Base-by-base conservation (phyloP, 2,329 filamentous ascomycete species). In the Colletotrichum sansevieriae region DNA sequence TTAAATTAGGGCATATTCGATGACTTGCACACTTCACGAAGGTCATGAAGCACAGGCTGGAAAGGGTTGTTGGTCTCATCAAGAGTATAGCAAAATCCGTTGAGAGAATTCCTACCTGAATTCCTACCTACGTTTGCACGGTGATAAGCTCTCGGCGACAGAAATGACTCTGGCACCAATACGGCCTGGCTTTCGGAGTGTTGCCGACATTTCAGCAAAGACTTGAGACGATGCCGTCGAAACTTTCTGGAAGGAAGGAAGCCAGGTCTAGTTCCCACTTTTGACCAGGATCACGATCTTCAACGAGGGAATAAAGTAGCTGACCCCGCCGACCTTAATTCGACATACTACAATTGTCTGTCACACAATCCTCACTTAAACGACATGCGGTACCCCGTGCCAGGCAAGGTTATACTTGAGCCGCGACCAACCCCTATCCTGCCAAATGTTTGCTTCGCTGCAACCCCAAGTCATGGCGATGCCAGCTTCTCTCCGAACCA, bases 261-360 rank as follows among this genome's bases (percentile, higher is more conserved):
- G 9, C 59, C 11, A 22, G 57, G 41, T 51, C 18, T 51, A 29
- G 59, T 33, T 51, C 29, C 59, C 59, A 62, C 59, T 62, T 54
- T 62, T 54, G 39, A 54, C 59, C 59, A 44, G 59, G 59, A n/a
- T 57, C 54, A 57, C 25, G 59, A 18, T 54, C 59, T 33, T 43
- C 8, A 43, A 44, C 47, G 15, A 41, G 22, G 15, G 29, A 20
- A 35, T 54, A 54, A 62, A 62, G 47, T 44, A 47, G 37, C 47
- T 37, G 47, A 62, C 47, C 59, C 47, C 59, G 37, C 59, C 15
- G 46, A 54, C 47, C 47, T 62, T 54, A 62, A 54, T 52, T 54
- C 59, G 15, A 62, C 59, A 39, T 65, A 25, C 18, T 39, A 44
- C 15, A n/a, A 47, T 9, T 39, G 56, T n/a, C 55, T 39, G 56